Conservation (phyloP, 140 eudicot genomes). For the Bidens hawaiensis region DNA sequence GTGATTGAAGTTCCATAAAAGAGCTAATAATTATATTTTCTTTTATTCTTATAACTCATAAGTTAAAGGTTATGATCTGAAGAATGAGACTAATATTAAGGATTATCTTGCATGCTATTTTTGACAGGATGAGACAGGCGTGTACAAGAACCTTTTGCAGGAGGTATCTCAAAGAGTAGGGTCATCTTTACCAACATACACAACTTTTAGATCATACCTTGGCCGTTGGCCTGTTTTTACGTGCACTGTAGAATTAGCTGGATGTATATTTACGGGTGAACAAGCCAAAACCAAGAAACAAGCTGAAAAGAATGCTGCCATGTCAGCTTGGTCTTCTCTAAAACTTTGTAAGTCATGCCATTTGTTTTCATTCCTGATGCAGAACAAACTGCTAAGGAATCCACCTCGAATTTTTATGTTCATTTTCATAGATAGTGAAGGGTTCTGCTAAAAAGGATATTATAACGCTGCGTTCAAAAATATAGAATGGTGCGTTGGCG, state of each 20-base stretch:
- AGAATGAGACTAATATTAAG: neutral
- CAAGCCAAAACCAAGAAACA: constrained; percentile 59
- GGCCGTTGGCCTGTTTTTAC: constrained; percentile 63
- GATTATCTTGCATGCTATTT: neutral
- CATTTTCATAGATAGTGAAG: no score
- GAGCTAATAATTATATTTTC: neutral
- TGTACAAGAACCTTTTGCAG: constrained; percentile 65
- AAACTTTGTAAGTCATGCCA: constrained; percentile 36
- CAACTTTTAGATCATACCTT: constrained; percentile 53
- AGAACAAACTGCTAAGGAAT: no score
- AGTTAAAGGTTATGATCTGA: neutral
- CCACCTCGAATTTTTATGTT: no score
- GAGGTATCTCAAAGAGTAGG: constrained; percentile 74
- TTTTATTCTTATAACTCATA: neutral
- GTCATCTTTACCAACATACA: constrained; percentile 50
- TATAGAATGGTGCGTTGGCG: no score
- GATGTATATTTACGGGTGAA: constrained; percentile 50
- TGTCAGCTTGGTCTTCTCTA: constrained; percentile 66
- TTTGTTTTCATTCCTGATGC: neutral
- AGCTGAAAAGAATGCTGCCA: constrained; percentile 77
- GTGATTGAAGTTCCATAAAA: neutral
- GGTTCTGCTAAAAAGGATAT: no score
- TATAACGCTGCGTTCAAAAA: no score
- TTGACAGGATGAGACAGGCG: constrained; percentile 68
- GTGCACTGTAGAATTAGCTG: constrained; percentile 55